These are phyloP conservation scores for Starmerella sirachaensis DNA, from an alignment of 805 yeast species.

Conservation along the genomic window DNA sequence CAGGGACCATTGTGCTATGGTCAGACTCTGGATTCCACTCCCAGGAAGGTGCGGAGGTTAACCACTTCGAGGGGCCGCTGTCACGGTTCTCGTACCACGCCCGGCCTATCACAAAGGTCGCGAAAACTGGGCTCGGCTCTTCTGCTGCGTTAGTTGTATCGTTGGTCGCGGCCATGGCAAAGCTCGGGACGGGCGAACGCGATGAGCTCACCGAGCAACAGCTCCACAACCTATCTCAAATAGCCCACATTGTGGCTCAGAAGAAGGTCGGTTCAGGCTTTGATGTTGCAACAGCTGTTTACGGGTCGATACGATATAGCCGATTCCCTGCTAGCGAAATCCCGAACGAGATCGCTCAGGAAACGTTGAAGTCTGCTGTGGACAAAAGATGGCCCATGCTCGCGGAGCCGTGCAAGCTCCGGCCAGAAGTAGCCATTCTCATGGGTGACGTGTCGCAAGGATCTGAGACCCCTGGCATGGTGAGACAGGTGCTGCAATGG, in stretches of 20 bases:
- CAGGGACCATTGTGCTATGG: slow-evolving; percentile 44
- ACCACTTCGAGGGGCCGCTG: slow-evolving; percentile 11
- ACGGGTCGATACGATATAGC: slow-evolving; percentile 72
- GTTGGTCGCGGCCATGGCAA: slow-evolving; percentile 54
- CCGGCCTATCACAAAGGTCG: slow-evolving; percentile 51
- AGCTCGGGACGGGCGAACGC: slow-evolving; percentile 24
- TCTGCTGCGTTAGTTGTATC: slow-evolving; percentile 88
- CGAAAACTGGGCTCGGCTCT: slow-evolving; percentile 93
- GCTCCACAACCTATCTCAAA: slow-evolving; percentile 79
- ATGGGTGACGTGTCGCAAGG: slow-evolving; percentile 95
- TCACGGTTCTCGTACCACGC: slow-evolving; percentile 47
- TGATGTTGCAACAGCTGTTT: slow-evolving; percentile 92
- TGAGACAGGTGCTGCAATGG: slow-evolving; percentile 67
- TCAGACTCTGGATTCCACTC: slow-evolving; percentile 90
- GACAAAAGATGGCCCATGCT: slow-evolving; percentile 45
- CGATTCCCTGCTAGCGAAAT: slow-evolving; percentile 54
- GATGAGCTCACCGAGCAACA: slow-evolving; percentile 18
- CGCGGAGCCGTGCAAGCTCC: slow-evolving; percentile 48
- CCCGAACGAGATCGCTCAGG: slow-evolving; percentile 22
- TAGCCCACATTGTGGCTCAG: slow-evolving; percentile 88
- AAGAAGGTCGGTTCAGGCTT: slow-evolving; percentile 94
- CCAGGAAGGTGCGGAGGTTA: slow-evolving; percentile 37
- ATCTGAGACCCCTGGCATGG: slow-evolving; percentile 87
- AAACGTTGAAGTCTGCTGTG: slow-evolving; percentile 22
- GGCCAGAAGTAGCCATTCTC: slow-evolving; percentile 52